Conservation (phyloP, 495 filamentous ascomycete species). For the Podospora comata region DNA sequence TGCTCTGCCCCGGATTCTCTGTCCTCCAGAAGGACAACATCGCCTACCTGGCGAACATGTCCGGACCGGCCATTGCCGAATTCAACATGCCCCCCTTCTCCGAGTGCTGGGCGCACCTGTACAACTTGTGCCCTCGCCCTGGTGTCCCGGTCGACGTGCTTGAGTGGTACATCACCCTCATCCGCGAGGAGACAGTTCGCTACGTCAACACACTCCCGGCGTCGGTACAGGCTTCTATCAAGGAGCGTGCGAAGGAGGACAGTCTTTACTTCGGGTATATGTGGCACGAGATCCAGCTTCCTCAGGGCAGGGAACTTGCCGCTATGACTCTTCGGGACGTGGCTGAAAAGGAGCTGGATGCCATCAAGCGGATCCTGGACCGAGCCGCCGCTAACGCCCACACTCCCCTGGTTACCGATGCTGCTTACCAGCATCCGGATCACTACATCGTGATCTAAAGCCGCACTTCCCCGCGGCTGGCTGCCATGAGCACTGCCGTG, state of each 20-base stretch:
- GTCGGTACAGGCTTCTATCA: not conserved
- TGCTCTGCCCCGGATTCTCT: constrained; percentile 63
- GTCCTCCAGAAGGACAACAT: constrained; percentile 58
- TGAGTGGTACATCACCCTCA: constrained; percentile 52
- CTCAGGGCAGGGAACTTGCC: constrained; percentile 29
- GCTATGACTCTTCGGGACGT: constrained; percentile 37
- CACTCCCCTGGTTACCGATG: not conserved
- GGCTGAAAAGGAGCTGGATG: constrained; percentile 37
- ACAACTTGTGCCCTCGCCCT: constrained; percentile 41
- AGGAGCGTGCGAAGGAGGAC: constrained; percentile 35
- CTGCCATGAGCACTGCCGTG: not conserved
- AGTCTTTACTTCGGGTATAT: constrained; percentile 45
- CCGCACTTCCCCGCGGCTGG: not conserved
- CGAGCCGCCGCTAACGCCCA: constrained; percentile 19
- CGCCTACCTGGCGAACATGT: constrained; percentile 28
- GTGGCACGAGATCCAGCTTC: constrained; percentile 38
- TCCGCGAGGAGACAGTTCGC: constrained; percentile 46
- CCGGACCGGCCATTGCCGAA: constrained; percentile 17
- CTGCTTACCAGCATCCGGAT: not conserved
- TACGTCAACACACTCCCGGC: constrained; percentile 22
- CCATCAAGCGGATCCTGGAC: constrained; percentile 39
- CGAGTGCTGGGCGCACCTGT: constrained; percentile 40
- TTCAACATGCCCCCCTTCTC: constrained; percentile 41
- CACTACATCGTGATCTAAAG: not conserved
- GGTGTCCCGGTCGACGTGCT: constrained; percentile 42